phyloP scores from a whole-genome alignment of 2,329 filamentous ascomycete species.

The Aspergillus pseudotamarii region DNA sequence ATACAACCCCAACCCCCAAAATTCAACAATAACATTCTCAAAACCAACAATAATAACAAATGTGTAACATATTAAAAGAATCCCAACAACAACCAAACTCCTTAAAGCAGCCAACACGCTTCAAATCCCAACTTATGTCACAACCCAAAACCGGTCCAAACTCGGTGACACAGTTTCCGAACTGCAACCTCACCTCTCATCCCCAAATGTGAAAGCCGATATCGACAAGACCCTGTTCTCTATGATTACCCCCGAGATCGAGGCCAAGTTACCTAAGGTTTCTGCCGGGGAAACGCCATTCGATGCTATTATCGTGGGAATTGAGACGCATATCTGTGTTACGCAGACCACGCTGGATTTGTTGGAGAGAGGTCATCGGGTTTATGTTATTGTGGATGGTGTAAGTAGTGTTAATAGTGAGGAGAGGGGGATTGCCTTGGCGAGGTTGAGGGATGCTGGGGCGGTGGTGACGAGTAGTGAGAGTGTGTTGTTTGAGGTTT shows the following conservation, averaged over 20 bases:
- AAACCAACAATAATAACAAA: conserved; percentile 2
- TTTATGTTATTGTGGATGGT: conserved; percentile 86
- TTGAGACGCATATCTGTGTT: conserved; percentile 92
- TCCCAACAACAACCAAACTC: conserved; percentile 70
- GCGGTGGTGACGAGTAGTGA: conserved; percentile 83
- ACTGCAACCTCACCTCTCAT: conserved; percentile 56
- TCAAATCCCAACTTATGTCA: conserved; percentile 77
- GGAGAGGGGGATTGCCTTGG: conserved; percentile 79
- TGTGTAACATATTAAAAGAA: conserved; percentile 42
- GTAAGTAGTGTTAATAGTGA: conserved; percentile 84
- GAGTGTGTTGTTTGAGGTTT: conserved; percentile 83
- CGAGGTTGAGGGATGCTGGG: conserved; percentile 73
- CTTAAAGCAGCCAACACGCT: conserved; percentile 57
- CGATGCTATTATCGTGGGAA: conserved; percentile 79
- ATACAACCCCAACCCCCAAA: not conserved
- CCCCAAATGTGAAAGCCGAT: conserved; percentile 55
- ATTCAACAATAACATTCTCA: not conserved
- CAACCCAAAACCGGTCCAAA: conserved; percentile 78
- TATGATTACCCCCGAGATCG: conserved; percentile 76
- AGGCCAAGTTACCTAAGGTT: conserved; percentile 35
- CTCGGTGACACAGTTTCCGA: conserved; percentile 82
- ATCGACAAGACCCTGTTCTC: conserved; percentile 88
- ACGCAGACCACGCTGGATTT: conserved; percentile 89
- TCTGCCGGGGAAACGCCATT: conserved; percentile 43
- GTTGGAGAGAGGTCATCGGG: conserved; percentile 71